Evolutionary conservation across 495 filamentous ascomycete species (phyloP).

Genomic region (Cercophora samala): DNA sequence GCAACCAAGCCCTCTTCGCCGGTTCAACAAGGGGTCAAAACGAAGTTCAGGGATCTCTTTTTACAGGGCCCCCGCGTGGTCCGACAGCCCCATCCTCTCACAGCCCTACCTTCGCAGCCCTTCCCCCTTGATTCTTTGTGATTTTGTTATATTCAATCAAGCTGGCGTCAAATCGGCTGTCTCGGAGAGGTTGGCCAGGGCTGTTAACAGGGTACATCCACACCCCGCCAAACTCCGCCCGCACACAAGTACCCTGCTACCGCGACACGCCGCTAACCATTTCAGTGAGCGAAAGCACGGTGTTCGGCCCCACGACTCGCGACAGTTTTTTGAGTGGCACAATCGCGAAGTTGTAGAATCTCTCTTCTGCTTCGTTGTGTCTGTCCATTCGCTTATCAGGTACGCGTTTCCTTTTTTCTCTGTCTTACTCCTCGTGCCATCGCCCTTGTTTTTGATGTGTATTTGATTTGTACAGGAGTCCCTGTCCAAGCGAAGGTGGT

Average conservation of each 20-base stretch:
- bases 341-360: conserved; percentile 14
- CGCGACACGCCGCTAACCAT: conserved; percentile 30
- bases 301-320: conserved; percentile 19
- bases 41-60: neutral
- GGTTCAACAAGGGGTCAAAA: neutral
- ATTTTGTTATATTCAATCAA: neutral
- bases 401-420: neutral
- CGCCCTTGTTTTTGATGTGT: neutral
- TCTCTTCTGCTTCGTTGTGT: neutral
- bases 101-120: neutral
- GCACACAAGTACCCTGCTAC: conserved; percentile 22
- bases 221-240: neutral
- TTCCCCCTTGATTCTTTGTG: neutral
- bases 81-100: neutral
- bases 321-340: conserved; percentile 17
- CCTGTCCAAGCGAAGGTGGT: neutral
- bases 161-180: neutral
- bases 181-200: neutral
- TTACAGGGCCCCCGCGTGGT: neutral
- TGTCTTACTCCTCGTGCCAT: neutral
- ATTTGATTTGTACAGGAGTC: neutral
- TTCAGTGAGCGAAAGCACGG: conserved; percentile 16
- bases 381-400: conserved; percentile 2
- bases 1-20: neutral
- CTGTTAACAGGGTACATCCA: conserved; percentile 23